Evolutionary conservation across 2,329 filamentous ascomycete genomes (phyloP).

Genomic region (Colletotrichum incanum): DNA sequence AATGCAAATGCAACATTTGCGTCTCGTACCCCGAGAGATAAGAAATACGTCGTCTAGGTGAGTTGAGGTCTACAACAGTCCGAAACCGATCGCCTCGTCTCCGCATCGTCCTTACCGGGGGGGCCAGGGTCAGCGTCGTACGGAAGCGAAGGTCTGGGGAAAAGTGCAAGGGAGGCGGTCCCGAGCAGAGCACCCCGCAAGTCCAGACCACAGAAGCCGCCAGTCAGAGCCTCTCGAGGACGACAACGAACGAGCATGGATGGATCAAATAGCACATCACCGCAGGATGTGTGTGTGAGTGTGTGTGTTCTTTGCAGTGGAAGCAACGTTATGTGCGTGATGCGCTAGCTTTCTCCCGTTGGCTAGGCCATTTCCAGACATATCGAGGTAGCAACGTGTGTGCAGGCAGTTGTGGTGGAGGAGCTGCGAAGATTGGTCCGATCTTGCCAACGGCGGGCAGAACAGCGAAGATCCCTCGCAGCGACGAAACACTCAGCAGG

Average conservation of each 20-base stretch:
- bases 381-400: conserved; percentile 3
- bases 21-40: conserved; percentile 6
- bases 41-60: conserved; percentile 8
- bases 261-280: conserved; percentile 9
- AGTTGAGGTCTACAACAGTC: conserved; percentile 26
- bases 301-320: conserved; percentile 7
- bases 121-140: conserved; percentile 3
- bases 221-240: conserved; percentile 16
- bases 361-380: conserved; percentile 9
- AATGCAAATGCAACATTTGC: conserved; percentile 25
- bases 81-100: conserved; percentile 25
- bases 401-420: conserved; percentile 4
- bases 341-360: conserved; percentile 5
- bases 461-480: conserved; percentile 32
- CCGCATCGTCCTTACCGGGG: conserved; percentile 29
- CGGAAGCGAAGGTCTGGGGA: conserved; percentile 21
- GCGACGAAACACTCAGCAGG: conserved; percentile 24
- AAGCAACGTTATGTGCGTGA: conserved; percentile 32
- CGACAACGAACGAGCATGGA: conserved; percentile 14
- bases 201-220: conserved; percentile 24
- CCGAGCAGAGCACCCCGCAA: conserved; percentile 31
- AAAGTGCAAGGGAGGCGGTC: conserved; percentile 13
- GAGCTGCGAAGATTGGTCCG: conserved; percentile 21
- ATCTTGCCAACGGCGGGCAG: conserved; percentile 18
- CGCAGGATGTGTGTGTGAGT: not conserved